Evolutionary conservation across 441 rosid species (phyloP), one percentile per base, ranked within the genome.

Genomic region (Dalechampia spathulata): DNA sequence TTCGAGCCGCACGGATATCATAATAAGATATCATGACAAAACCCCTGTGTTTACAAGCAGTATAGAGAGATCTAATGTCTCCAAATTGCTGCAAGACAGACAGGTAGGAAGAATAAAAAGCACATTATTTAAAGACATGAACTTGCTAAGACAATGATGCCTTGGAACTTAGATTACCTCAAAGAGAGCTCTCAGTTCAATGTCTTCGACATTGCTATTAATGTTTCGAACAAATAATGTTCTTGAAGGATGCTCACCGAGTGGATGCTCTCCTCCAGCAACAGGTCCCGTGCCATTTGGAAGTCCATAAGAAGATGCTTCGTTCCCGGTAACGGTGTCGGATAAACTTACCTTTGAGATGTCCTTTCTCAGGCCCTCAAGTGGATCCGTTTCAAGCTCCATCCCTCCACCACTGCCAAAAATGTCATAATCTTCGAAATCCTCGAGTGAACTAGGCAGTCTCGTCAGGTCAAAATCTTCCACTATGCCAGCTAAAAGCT

Each of bases 21-120:
- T 86, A 94, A 52, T 94, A 94, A 34, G 98, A 94, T 72, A 94
- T 94, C 99, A 94, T 94, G 61, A 94, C 98, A 63, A 94, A 94
- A 16, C 99, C 99, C 68, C 99, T 76, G 64, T 94, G 99, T 75
- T 94, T 94, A 67, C 99, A 94, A 40, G 98, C 88, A 46, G 99
- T 94, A 65, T 90, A 94, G 19, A 94, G 73, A 53, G 99, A 87
- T 69, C 99, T 87, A 38, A 94, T 90, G 66, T 94, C 94, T 26
- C 99, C 99, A 58, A 74, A 90, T 87, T 94, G 96, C 99, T 94
- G 72, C 76, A 71, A 73, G 32, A 71, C 50, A 47, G 51, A 58
- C 37, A 23, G 8, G 13, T n/a, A n/a, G 45, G n/a, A 25, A 51
- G 49, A 10, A 27, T 23, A 14, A 25, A 55, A 61, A 41, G 20